phyloP scores from a whole-genome alignment of 495 filamentous ascomycete genomes.

The Baudoinia panamericana region DNA sequence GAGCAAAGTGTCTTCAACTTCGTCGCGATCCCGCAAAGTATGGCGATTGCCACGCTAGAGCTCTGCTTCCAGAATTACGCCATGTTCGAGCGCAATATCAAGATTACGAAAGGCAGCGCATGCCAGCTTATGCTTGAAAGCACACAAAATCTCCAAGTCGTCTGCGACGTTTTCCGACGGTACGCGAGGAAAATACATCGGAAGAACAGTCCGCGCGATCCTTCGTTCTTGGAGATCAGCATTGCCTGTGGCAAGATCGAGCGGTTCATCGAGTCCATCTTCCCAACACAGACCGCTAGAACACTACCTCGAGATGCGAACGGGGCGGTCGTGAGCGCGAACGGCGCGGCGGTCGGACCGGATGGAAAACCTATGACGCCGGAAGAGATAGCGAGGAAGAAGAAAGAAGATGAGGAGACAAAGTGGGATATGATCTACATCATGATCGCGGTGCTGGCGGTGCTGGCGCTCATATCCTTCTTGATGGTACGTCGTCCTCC shows the following conservation, averaged over 20 bases:
- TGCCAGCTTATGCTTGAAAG: conserved; percentile 85
- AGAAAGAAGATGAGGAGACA: conserved; percentile 38
- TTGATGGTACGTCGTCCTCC: conserved; percentile 63
- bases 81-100: conserved; percentile 79
- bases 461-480: conserved; percentile 45
- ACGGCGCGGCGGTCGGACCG: conserved; percentile 30
- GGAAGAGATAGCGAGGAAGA: conserved; percentile 37
- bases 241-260: conserved; percentile 89
- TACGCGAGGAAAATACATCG: conserved; percentile 74
- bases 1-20: conserved; percentile 99
- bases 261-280: conserved; percentile 92
- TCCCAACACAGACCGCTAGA: conserved; percentile 56
- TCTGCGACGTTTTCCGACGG: conserved; percentile 65
- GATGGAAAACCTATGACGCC: conserved; percentile 29
- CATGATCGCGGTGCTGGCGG: conserved; percentile 44
- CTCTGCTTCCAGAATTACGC: conserved; percentile 84
- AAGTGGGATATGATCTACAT: conserved; percentile 51
- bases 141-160: conserved; percentile 68
- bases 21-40: conserved; percentile 91
- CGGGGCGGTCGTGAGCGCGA: conserved; percentile 12
- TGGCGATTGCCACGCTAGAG: conserved; percentile 92
- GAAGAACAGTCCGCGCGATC: conserved; percentile 90
- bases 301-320: conserved; percentile 28
- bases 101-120: conserved; percentile 91
- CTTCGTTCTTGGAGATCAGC: conserved; percentile 87